These are phyloP conservation scores for Sphagnum fallax DNA, from an alignment of 228 moss, liverwort and hornwort species.

Conservation along the genomic window DNA sequence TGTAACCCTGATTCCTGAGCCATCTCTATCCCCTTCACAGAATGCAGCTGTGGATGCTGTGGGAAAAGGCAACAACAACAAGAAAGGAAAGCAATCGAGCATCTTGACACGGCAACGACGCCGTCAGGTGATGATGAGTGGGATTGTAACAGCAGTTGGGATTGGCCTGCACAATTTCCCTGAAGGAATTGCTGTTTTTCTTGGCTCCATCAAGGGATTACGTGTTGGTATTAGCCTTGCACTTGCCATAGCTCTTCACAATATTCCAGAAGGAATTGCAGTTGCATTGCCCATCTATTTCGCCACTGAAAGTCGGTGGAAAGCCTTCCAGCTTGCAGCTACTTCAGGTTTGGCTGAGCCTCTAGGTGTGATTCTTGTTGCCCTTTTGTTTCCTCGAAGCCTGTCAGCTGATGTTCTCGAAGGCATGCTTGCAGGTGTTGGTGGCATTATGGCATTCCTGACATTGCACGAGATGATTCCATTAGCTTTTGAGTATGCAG, in stretches of 20 bases:
- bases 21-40: constrained; percentile 52
- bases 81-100: constrained; percentile 34
- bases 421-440: constrained; percentile 89
- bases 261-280: constrained; percentile 95
- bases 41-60: constrained; percentile 47
- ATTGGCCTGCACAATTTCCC: constrained; percentile 95
- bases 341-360: constrained; percentile 98
- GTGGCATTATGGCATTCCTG: constrained; percentile 97
- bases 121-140: constrained; percentile 93
- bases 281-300: constrained; percentile 96
- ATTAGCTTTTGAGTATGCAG: constrained; percentile 89
- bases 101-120: constrained; percentile 58
- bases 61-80: constrained; percentile 10
- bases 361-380: constrained; percentile 79
- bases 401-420: constrained; percentile 78
- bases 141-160: constrained; percentile 92
- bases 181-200: constrained; percentile 97
- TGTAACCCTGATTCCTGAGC: constrained; percentile 85
- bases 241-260: constrained; percentile 90
- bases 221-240: constrained; percentile 89
- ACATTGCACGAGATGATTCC: constrained; percentile 97
- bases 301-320: constrained; percentile 94
- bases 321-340: constrained; percentile 78
- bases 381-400: constrained; percentile 77
- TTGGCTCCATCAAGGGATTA: constrained; percentile 96